Evolutionary conservation across 352 stramenopile genomes (phyloP).

Genomic region (Aphanomyces euteiches): DNA sequence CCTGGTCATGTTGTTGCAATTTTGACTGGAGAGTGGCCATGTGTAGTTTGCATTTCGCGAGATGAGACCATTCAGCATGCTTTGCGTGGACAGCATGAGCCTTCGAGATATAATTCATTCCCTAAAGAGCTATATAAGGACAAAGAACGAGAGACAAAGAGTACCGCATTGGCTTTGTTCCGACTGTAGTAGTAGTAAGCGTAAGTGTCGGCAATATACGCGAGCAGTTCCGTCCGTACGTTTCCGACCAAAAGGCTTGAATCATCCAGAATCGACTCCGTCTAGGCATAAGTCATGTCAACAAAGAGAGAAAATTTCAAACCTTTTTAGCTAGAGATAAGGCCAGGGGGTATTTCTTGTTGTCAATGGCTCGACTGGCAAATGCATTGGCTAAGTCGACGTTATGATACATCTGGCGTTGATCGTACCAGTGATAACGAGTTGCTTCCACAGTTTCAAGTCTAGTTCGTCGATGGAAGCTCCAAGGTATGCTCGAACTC

Average conservation of each 20-base stretch:
- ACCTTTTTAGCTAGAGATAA: conserved; percentile 83
- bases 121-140: conserved; percentile 22
- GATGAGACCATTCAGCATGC: conserved; percentile 70
- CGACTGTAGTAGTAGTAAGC: conserved; percentile 89
- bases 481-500: conserved; percentile 50
- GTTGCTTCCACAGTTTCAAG: conserved; percentile 83
- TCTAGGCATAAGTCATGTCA: background rate
- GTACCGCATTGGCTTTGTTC: conserved; percentile 63
- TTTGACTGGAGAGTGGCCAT: conserved; percentile 68
- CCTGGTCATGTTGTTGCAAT: conserved; percentile 73
- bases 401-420: background rate
- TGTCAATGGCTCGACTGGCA: conserved; percentile 76
- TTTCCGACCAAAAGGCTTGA: conserved; percentile 53
- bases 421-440: conserved; percentile 70
- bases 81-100: conserved; percentile 78
- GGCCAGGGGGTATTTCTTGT: conserved; percentile 66
- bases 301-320: background rate
- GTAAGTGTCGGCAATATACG: conserved; percentile 83
- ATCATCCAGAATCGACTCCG: conserved; percentile 68
- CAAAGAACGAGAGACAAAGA: background rate
- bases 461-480: conserved; percentile 48
- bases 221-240: conserved; percentile 66
- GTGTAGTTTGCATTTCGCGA: conserved; percentile 89
- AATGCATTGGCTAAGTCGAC: conserved; percentile 61
- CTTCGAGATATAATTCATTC: conserved; percentile 79